Evolutionary conservation across 176 grass and related monocot species (phyloP).

Genomic region (Bolboschoenus planiculmis): DNA sequence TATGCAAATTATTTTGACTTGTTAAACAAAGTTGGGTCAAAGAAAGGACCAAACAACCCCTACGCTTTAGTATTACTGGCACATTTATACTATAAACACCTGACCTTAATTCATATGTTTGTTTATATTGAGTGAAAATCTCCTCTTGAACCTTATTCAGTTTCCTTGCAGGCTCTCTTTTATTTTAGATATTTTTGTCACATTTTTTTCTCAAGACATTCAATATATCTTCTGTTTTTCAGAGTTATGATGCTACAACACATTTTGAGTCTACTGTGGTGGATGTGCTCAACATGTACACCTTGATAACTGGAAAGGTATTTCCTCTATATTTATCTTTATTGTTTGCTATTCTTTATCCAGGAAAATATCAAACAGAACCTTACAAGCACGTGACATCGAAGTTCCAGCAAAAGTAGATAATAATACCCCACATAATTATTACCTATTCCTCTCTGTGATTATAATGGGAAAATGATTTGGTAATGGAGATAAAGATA

Average conservation of each 20-base stretch:
- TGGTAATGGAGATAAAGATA: conserved; percentile 1
- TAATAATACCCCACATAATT: neutral
- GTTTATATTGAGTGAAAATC: neutral
- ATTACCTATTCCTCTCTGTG: neutral
- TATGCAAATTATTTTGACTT: neutral
- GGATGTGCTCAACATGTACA: conserved; percentile 86
- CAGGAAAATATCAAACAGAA: neutral
- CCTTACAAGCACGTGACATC: neutral
- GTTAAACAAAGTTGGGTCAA: neutral
- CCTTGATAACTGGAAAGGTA: conserved; percentile 88
- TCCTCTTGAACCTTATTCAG: neutral
- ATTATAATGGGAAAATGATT: no score
- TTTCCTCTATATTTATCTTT: conserved; percentile 5
- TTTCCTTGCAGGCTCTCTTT: neutral
- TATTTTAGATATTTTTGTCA: neutral
- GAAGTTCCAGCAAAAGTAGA: neutral
- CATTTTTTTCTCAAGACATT: neutral
- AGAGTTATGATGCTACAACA: conserved; percentile 94
- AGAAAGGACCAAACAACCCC: neutral
- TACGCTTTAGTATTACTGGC: neutral
- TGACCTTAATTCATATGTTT: neutral
- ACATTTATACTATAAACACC: neutral
- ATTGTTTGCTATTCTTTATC: neutral
- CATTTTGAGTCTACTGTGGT: conserved; percentile 91
- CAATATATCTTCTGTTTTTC: conserved; percentile 23